Percentiles rank a stretch among this genome's conserved stretches.
Evolutionary conservation across 2,329 filamentous ascomycete species (phyloP).

Genomic region (Calonectria pseudoreteaudii): DNA sequence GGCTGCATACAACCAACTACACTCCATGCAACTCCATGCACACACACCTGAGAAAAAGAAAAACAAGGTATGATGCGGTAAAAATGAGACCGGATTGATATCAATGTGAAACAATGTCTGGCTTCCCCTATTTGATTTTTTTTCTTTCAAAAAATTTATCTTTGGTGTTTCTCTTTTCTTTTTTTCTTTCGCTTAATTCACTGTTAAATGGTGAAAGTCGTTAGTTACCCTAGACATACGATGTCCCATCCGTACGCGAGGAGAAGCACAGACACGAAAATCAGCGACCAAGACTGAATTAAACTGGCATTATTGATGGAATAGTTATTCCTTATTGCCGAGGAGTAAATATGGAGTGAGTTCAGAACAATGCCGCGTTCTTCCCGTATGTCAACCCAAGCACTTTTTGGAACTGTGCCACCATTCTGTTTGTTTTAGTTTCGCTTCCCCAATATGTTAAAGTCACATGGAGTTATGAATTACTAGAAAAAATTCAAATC

Average conservation of each 20-base stretch:
- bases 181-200: background rate
- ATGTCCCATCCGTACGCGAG: background rate
- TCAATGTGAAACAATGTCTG: too few relatives aligned
- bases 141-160: too few relatives aligned
- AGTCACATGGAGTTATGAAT: background rate
- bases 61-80: background rate
- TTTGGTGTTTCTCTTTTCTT: background rate
- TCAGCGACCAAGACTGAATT: background rate
- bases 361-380: background rate
- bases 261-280: background rate
- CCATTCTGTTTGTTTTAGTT: background rate
- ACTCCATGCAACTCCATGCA: background rate
- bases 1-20: background rate
- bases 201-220: background rate
- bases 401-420: background rate
- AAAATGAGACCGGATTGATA: too few relatives aligned
- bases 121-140: too few relatives aligned
- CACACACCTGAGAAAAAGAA: background rate
- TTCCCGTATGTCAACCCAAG: rapidly evolving
- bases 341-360: background rate
- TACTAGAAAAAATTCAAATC: background rate
- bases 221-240: background rate
- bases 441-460: background rate
- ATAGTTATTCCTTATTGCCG: too few relatives aligned
- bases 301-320: background rate